A percentile compares a stretch with the other conserved stretches of the same genome.
phyloP scores from a whole-genome alignment of 257 asterid species.

The Solanum bulbocastanum region DNA sequence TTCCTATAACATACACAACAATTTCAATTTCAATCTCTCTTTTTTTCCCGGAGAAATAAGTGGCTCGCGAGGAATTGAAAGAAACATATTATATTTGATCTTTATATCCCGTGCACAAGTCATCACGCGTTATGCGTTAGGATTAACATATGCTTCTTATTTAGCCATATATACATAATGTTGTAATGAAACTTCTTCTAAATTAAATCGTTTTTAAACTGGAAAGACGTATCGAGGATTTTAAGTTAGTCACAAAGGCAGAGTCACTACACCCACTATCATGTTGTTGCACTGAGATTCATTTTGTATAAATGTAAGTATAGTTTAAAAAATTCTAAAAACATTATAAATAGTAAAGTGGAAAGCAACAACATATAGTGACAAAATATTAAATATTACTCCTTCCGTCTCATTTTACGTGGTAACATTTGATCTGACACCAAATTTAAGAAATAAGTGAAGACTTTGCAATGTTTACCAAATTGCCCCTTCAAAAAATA shows the following conservation, averaged over 20 bases:
- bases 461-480: no score
- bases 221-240: background rate
- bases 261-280: background rate
- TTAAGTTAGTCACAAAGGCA: background rate
- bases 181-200: background rate
- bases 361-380: background rate
- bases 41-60: background rate
- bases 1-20: background rate
- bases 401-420: no score
- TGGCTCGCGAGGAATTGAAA: background rate
- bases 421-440: no score
- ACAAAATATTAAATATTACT: background rate
- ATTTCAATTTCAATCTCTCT: background rate
- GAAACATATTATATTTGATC: background rate
- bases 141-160: background rate
- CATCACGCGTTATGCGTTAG: background rate
- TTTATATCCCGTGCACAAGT: background rate
- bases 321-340: background rate
- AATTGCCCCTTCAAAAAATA: no score
- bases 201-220: background rate
- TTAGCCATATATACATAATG: background rate
- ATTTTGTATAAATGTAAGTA: background rate
- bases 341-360: background rate
- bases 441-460: no score
- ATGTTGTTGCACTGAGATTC: background rate